Base-by-base conservation (phyloP, 2,329 filamentous ascomycete genomes). In the Rugonectria rugulosa region DNA sequence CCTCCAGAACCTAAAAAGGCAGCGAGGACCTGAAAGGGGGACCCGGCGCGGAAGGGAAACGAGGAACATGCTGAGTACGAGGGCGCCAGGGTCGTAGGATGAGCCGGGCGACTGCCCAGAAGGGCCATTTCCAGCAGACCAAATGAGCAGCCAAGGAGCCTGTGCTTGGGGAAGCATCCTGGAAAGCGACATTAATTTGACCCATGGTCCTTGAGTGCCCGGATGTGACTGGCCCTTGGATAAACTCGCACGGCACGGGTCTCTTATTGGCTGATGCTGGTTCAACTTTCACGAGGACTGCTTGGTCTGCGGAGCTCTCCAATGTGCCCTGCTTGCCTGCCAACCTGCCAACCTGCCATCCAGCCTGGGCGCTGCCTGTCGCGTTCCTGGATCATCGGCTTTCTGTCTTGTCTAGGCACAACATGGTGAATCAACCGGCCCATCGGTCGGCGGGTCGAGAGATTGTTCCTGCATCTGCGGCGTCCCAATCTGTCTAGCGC, bases 401-500 rank as follows among this genome's bases (percentile, higher is more conserved):
- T 31, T 19, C 42, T 53, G 20, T 43, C 29, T 32, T 53, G 47
- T 15, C 20, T 40, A 31, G 50, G 15, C 59, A 50, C 49, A 46
- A 48, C 24, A 48, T 54, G 44, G 53, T 51, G 55, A 61, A 59
- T 53, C 57, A 59, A 41, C 63, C 63, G 63, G 63, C 48, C 57
- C 65, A 48, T 64, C 63, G 62, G 62, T 38, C 50, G 59, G 64
- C 64, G 67, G 68, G 66, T 60, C 47, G 20, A 45, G 58, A 66
- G 60, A 70, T 71, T 70, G 70, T 70, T 70, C 70, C 68, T 71
- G 68, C 68, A 59, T 71, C 65, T 68, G 59, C 52, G 54, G 63
- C 38, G 36, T 56, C 53, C 57, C 47, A 68, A 65, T 63, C 62
- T 57, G 47, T 56, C 58, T 68, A 64, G 65, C 49, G 53, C 41